phyloP scores from a whole-genome alignment of 2,329 filamentous ascomycete species.

The Sodiomyces alkalinus region DNA sequence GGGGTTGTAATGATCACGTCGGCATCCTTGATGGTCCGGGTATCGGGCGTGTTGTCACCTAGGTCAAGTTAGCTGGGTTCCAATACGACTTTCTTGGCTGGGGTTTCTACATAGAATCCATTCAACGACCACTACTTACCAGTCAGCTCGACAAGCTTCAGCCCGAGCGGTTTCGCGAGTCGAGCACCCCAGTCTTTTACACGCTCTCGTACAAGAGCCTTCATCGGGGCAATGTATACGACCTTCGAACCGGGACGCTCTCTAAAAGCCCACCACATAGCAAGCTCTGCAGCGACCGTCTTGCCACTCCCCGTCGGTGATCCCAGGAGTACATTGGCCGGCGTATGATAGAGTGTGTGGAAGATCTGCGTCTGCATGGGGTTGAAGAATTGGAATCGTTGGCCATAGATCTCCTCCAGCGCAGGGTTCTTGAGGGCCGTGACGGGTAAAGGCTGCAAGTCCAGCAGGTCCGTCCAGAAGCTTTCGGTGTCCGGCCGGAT shows the following conservation, averaged over 20 bases:
- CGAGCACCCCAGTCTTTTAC: slow-evolving; percentile 88
- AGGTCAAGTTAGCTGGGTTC: slow-evolving; percentile 1
- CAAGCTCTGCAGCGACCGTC: slow-evolving; percentile 86
- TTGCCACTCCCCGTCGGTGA: slow-evolving; percentile 96
- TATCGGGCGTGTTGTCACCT: slow-evolving; percentile 90
- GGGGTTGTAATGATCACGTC: slow-evolving; percentile 98
- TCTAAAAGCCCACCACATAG: slow-evolving; percentile 99
- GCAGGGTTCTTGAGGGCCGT: slow-evolving; percentile 74
- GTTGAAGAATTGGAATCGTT: slow-evolving; percentile 93
- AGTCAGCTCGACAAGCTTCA: slow-evolving; percentile 89
- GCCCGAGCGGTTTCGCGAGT: slow-evolving; percentile 65
- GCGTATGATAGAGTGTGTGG: slow-evolving; percentile 85
- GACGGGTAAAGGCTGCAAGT: slow-evolving; percentile 80
- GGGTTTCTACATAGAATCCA: neutral
- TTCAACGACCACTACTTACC: slow-evolving; percentile 27
- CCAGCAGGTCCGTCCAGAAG: slow-evolving; percentile 85
- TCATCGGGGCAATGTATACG: slow-evolving; percentile 98
- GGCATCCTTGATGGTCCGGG: slow-evolving; percentile 83
- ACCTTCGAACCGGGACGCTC: slow-evolving; percentile 92
- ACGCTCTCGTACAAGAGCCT: slow-evolving; percentile 88
- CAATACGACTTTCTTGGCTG: too few species aligned
- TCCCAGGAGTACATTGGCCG: slow-evolving; percentile 82
- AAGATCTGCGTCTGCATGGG: slow-evolving; percentile 99
- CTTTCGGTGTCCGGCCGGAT: slow-evolving; percentile 96
- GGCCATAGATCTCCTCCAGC: slow-evolving; percentile 74